These are phyloP conservation scores for Silybum marianum DNA, from an alignment of 129 eudicot genomes.

Conservation along the genomic window DNA sequence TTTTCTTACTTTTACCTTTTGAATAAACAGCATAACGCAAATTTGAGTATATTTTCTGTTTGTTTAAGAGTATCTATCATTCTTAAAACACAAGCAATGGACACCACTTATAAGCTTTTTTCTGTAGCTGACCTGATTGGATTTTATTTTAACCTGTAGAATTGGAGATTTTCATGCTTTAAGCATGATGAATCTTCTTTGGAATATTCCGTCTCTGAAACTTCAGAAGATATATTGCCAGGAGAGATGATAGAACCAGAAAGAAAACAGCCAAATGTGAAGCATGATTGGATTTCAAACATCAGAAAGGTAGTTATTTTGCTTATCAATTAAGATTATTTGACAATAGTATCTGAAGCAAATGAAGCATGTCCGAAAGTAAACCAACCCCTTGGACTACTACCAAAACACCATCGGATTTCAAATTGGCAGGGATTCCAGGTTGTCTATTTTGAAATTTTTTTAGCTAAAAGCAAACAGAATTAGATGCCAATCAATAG, in stretches of 20 bases:
- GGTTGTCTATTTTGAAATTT: neutral
- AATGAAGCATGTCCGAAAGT: too few species aligned
- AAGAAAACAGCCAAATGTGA: constrained; percentile 34
- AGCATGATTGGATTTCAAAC: constrained; percentile 41
- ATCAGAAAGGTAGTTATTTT: constrained; percentile 39
- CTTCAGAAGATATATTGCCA: constrained; percentile 42
- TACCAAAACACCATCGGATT: too few species aligned
- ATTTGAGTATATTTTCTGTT: neutral
- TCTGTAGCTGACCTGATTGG: constrained; percentile 1
- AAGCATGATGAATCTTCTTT: constrained; percentile 47
- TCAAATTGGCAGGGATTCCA: neutral
- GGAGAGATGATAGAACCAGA: constrained; percentile 35
- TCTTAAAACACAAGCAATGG: constrained; percentile 8
- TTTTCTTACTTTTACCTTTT: neutral
- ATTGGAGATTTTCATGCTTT: constrained; percentile 56
- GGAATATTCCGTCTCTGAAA: constrained; percentile 24
- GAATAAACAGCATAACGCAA: neutral
- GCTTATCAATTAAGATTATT: constrained; percentile 11
- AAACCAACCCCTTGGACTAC: too few species aligned
- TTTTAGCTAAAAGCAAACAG: neutral
- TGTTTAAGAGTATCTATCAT: neutral
- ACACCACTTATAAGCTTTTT: neutral
- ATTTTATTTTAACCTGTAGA: constrained; percentile 30
- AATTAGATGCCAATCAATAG: neutral
- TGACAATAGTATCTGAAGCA: constrained; percentile 2